Base-by-base conservation (phyloP, 116 monocot species). In the Zostera marina region DNA sequence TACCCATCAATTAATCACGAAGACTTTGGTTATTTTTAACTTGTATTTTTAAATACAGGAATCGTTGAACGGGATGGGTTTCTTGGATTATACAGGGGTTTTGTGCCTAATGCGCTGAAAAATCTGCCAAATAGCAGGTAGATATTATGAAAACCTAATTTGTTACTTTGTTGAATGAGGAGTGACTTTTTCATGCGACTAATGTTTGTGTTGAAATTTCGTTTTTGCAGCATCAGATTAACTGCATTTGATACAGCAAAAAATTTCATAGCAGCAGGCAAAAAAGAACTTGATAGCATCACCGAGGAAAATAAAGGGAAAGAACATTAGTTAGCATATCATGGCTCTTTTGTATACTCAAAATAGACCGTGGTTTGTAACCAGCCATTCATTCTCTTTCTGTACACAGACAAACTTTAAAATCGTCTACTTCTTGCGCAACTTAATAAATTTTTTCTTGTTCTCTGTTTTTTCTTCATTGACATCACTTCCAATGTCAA, bases 91-190 rank as follows among this genome's bases (percentile, higher is more conserved):
- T 93, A 93, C 45, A 72, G 93, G 60, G 93, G 93, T 45, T 93
- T 93, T 57, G 68, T 93, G 39, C 93, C 93, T 40, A 88, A 88
- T 77, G 81, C 93, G 53, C 54, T 93, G 56, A 93, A 87, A 74
- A 93, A 49, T 60, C 65, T 93, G 32, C 93, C 93, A 55, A 93
- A 79, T 52, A 93, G 84, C 93, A 88, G 93, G 93, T 93, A 4
- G 43, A 26, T 51, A 22, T 54, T 54, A 52, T 32, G 52, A 52
- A n/a, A 63, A 63, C 12, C 2, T 9, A 41, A 4, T 41, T 8
- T 41, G 40, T 42, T 41, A 3, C 15, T 41, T n/a, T 8, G 4
- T 1, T 17, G 11, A 7, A 15, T 41, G 15, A 11, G 5, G 19
- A 20, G 8, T 40, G 42, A 4, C 22, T 59, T 20, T 14, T 19